These are phyloP conservation scores for Fraxinus baroniana DNA, from an alignment of 305 asterid species.

Conservation along the genomic window DNA sequence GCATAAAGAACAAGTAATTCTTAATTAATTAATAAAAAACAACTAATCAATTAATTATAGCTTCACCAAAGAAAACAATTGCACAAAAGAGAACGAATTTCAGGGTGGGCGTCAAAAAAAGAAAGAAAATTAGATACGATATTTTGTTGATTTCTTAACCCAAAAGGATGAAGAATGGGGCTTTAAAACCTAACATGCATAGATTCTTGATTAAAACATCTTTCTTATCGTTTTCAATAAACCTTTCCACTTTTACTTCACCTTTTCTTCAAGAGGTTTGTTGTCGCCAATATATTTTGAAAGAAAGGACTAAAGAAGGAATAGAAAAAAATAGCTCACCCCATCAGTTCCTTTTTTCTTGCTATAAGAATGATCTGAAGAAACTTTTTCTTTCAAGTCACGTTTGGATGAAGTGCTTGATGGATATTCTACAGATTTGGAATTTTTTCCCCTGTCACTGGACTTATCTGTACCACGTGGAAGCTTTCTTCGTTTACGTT, in stretches of 20 bases:
- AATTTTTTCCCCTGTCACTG: conserved; percentile 38
- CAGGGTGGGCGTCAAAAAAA: not conserved
- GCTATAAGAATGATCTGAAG: conserved; percentile 40
- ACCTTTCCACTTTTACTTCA: not conserved
- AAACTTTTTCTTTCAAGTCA: conserved; percentile 41
- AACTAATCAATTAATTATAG: not conserved
- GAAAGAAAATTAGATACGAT: not conserved
- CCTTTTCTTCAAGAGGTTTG: not conserved
- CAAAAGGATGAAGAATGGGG: not conserved
- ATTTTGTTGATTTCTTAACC: not conserved
- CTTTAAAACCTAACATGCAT: not conserved
- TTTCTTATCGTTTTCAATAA: not conserved
- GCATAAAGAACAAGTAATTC: conserved; percentile 21
- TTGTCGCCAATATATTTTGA: conserved; percentile 8
- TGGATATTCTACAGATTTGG: conserved; percentile 43
- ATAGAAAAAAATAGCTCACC: conserved; percentile 46
- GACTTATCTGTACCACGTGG: conserved; percentile 54
- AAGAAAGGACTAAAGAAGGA: conserved; percentile 6
- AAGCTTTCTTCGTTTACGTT: conserved; percentile 77
- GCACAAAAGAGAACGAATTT: not conserved
- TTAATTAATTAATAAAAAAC: not conserved
- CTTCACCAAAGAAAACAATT: not conserved
- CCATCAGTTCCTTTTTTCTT: conserved; percentile 93
- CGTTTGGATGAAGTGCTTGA: conserved; percentile 39
- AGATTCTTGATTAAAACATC: not conserved